A percentile compares a stretch with the other conserved stretches of the same genome.
Conservation (phyloP, 1,284 basidiomycete species). For the Melampsora larici-populina region DNA sequence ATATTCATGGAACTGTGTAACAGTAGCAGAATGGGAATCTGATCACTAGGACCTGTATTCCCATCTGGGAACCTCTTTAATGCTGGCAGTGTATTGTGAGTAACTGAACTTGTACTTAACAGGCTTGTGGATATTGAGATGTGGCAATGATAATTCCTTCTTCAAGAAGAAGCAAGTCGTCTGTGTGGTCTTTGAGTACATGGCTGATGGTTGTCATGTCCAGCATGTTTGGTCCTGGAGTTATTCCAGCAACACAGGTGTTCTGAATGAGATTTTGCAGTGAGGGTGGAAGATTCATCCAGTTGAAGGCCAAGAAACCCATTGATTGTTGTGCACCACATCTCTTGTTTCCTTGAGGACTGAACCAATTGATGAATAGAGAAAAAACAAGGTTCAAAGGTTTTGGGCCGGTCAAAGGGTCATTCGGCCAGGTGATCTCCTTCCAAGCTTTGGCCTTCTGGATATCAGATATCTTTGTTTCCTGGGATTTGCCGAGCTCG, state of each 20-base stretch:
- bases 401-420: background rate
- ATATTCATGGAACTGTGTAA: too few relatives aligned
- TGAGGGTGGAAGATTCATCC: slow-evolving; percentile 12
- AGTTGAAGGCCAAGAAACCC: slow-evolving; percentile 3
- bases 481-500: background rate
- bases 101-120: background rate
- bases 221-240: background rate
- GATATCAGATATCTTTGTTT: slow-evolving; percentile 3
- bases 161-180: background rate
- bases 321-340: slow-evolving; percentile 8
- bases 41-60: too few relatives aligned
- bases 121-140: background rate
- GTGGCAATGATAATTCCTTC: background rate
- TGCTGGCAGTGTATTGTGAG: background rate
- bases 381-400: slow-evolving; percentile 23
- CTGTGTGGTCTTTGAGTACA: background rate
- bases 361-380: slow-evolving; percentile 28
- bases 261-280: background rate
- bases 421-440: background rate
- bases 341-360: slow-evolving; percentile 14
- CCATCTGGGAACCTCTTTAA: too few relatives aligned
- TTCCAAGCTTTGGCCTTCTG: slow-evolving; percentile 6
- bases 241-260: slow-evolving; percentile 3
- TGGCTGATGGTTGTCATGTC: background rate
- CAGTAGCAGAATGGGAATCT: too few relatives aligned